Conservation (phyloP, 2,329 filamentous ascomycete species). For the Botrytis cinerea region DNA sequence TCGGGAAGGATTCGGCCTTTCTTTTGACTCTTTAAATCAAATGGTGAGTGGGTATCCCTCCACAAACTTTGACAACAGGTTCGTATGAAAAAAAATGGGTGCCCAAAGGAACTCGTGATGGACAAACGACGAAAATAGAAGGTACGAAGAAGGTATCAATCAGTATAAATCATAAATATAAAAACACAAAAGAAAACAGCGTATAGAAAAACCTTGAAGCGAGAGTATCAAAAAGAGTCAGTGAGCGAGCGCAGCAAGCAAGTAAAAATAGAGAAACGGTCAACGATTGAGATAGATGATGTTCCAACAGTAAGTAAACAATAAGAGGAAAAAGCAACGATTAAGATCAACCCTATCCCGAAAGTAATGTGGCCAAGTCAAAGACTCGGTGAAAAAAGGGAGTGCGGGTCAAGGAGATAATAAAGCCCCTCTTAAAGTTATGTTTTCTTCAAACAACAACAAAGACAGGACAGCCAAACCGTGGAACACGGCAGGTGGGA, state of each 20-base stretch:
- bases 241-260: constrained; percentile 21
- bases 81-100: constrained; percentile 18
- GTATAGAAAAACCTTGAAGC: constrained; percentile 1
- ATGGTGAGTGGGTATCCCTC: constrained; percentile 16
- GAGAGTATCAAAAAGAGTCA: background rate
- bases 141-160: constrained; percentile 13
- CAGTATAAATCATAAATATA: constrained; percentile 17
- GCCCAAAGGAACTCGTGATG: constrained; percentile 16
- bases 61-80: constrained; percentile 17
- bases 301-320: background rate
- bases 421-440: constrained; percentile 12
- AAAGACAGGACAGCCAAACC: constrained; percentile 12
- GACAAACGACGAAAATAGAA: constrained; percentile 14
- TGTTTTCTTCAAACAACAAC: constrained; percentile 11
- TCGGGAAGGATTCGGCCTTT: constrained; percentile 18
- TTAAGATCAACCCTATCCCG: constrained; percentile 13
- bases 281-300: constrained; percentile 12
- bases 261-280: constrained; percentile 13
- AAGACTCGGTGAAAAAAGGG: constrained; percentile 19
- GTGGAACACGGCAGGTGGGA: constrained; percentile 13
- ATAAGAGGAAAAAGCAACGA: constrained; percentile 10
- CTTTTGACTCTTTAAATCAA: constrained; percentile 18
- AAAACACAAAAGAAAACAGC: constrained; percentile 18
- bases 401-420: constrained; percentile 17
- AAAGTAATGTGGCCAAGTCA: constrained; percentile 11